These are phyloP conservation scores for Sporothrix brasiliensis DNA, from an alignment of 2,329 filamentous ascomycete species.

Conservation along the genomic window DNA sequence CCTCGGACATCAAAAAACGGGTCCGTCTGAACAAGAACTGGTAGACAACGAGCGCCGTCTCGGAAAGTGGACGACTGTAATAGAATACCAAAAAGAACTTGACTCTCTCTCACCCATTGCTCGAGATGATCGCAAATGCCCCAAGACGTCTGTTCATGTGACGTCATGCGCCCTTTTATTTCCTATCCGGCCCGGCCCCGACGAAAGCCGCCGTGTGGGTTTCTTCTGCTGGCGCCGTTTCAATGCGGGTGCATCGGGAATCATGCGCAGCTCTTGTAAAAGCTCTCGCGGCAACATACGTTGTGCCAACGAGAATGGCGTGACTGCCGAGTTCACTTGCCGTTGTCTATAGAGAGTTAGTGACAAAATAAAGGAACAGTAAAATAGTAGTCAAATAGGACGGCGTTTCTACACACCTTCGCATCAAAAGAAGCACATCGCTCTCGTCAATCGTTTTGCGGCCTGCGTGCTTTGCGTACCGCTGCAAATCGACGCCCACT, in stretches of 20 bases:
- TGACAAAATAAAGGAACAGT: not conserved
- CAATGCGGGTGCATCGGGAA: constrained; percentile 57
- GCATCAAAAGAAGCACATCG: constrained; percentile 81
- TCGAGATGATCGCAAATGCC: not conserved
- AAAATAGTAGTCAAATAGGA: too few relatives aligned
- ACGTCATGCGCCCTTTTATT: constrained; percentile 39
- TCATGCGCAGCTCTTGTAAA: constrained; percentile 78
- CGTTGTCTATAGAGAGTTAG: constrained; percentile 61
- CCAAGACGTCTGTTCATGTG: constrained; percentile 39
- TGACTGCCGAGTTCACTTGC: constrained; percentile 69
- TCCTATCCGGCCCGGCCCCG: not conserved
- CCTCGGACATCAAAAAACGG: constrained; percentile 70
- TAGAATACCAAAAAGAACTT: constrained; percentile 5
- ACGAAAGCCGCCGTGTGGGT: not conserved
- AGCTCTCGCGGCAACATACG: constrained; percentile 80
- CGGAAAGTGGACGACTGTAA: not conserved
- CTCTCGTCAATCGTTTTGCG: constrained; percentile 84
- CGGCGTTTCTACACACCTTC: constrained; percentile 62
- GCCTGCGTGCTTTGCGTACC: constrained; percentile 79
- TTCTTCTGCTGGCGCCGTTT: constrained; percentile 45
- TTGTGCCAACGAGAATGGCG: constrained; percentile 82
- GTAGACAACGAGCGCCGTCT: constrained; percentile 49
- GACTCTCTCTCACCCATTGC: constrained; percentile 35
- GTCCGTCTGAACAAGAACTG: constrained; percentile 77
- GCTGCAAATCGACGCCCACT: constrained; percentile 74